phyloP scores from a whole-genome alignment of 192 early-diverging fungal genomes.

The Allomyces javanicus region DNA sequence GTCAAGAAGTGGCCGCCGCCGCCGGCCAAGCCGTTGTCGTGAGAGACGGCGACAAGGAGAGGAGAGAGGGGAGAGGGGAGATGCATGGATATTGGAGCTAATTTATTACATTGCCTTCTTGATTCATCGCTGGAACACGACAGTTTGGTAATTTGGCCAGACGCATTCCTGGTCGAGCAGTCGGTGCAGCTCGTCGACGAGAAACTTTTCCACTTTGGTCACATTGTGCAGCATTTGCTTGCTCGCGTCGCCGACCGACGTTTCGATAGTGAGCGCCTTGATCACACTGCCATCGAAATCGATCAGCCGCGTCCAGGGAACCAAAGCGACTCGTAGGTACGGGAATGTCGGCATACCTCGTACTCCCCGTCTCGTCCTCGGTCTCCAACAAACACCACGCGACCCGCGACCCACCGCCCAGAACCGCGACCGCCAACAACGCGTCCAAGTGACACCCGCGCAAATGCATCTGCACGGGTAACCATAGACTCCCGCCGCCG shows the following conservation, averaged over 20 bases:
- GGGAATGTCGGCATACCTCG: too few species aligned
- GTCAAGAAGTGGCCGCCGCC: too few species aligned
- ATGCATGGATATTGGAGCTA: too few species aligned
- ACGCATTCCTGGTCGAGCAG: not conserved
- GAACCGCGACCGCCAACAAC: not conserved
- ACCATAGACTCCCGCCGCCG: not conserved
- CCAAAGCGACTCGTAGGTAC: too few species aligned
- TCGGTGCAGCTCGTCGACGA: not conserved
- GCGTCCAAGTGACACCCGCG: not conserved
- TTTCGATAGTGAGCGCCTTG: not conserved
- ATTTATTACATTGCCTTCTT: too few species aligned
- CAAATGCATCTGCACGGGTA: not conserved
- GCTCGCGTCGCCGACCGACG: not conserved
- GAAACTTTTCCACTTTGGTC: not conserved
- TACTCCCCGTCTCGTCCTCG: not conserved
- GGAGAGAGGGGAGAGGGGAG: too few species aligned
- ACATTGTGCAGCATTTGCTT: not conserved
- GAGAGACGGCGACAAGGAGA: too few species aligned
- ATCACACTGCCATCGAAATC: not conserved
- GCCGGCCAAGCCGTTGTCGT: too few species aligned
- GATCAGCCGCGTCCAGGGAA: too few species aligned
- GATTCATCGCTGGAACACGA: not conserved
- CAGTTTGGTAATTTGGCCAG: not conserved
- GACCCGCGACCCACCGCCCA: not conserved
- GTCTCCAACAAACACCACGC: not conserved